Conservation (phyloP, 2,329 filamentous ascomycete species). For the Diaporthe amygdali region DNA sequence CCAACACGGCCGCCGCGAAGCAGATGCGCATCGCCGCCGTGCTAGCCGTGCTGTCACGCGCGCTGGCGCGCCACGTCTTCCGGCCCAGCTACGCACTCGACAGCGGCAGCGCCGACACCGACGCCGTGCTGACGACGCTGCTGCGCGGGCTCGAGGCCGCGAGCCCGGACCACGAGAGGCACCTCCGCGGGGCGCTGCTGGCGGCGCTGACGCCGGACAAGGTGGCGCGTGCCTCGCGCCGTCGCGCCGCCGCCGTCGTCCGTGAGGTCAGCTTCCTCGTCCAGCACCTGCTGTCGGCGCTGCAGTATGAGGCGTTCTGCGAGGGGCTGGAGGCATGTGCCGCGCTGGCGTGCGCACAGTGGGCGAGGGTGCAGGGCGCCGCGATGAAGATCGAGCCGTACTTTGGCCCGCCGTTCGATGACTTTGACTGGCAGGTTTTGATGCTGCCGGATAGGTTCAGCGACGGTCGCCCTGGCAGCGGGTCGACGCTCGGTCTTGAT, state of each 20-base stretch:
- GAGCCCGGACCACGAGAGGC: conserved; percentile 35
- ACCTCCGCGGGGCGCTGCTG: conserved; percentile 38
- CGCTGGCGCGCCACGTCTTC: conserved; percentile 40
- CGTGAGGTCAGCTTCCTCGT: conserved; percentile 40
- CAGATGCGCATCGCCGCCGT: conserved; percentile 42
- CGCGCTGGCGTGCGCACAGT: conserved; percentile 37
- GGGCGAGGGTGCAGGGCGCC: conserved; percentile 38
- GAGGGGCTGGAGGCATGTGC: conserved; percentile 34
- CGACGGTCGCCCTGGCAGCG: neutral
- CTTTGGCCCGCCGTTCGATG: conserved; percentile 40
- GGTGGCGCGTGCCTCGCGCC: conserved; percentile 33
- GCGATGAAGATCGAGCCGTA: conserved; percentile 42
- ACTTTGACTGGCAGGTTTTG: conserved; percentile 41
- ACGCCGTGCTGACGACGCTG: conserved; percentile 36
- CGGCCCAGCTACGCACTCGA: conserved; percentile 40
- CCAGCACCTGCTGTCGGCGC: conserved; percentile 37
- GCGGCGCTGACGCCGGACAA: conserved; percentile 36
- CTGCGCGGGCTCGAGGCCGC: conserved; percentile 37
- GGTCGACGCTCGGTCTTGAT: conserved; percentile 8
- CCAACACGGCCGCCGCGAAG: conserved; percentile 41
- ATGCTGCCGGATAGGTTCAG: conserved; percentile 36
- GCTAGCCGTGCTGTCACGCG: conserved; percentile 38
- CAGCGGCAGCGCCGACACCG: conserved; percentile 28
- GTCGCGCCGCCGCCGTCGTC: conserved; percentile 38
- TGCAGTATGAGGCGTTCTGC: conserved; percentile 39